Percentiles rank a stretch among this genome's conserved stretches.
Conservation (phyloP, 108 stramenopile genomes). For the Cylindrotheca closterium region DNA sequence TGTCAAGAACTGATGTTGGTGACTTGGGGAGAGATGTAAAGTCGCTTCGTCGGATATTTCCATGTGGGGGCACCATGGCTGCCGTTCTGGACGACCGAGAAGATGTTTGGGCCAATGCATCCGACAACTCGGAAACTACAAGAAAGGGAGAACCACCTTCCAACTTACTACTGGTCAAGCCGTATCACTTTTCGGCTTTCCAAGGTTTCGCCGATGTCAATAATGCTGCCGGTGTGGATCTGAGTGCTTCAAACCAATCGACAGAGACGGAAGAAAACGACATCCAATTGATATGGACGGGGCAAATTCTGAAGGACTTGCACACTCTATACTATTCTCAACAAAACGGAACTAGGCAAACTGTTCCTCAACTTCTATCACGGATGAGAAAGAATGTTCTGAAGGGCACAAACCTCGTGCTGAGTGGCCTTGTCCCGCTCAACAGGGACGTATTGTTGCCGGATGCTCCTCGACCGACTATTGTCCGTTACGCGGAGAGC, state of each 20-base stretch:
- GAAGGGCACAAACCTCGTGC: conserved; percentile 45
- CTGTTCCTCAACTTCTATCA: conserved; percentile 63
- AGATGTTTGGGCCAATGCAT: conserved; percentile 90
- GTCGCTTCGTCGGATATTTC: conserved; percentile 79
- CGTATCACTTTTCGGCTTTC: conserved; percentile 85
- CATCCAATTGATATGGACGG: conserved; percentile 66
- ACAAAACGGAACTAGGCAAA: conserved; percentile 31
- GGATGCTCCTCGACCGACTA: conserved; percentile 42
- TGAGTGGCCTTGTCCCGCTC: conserved; percentile 76
- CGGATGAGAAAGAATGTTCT: conserved; percentile 61
- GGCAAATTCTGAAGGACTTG: conserved; percentile 57
- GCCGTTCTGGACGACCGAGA: conserved; percentile 87
- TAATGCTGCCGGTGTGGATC: conserved; percentile 75
- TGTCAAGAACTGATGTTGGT: conserved; percentile 83
- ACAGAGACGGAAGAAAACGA: conserved; percentile 37
- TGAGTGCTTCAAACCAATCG: conserved; percentile 35
- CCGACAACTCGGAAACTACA: conserved; percentile 50
- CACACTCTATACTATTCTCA: conserved; percentile 63
- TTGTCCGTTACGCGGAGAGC: conserved; percentile 76
- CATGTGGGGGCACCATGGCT: conserved; percentile 84
- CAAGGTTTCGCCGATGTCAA: conserved; percentile 84
- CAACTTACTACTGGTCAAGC: conserved; percentile 72
- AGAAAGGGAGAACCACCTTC: conserved; percentile 81
- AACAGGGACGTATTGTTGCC: conserved; percentile 42
- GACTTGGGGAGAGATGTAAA: conserved; percentile 86